phyloP scores from a whole-genome alignment of 352 stramenopile species.

The Phytophthora boehmeriae region DNA sequence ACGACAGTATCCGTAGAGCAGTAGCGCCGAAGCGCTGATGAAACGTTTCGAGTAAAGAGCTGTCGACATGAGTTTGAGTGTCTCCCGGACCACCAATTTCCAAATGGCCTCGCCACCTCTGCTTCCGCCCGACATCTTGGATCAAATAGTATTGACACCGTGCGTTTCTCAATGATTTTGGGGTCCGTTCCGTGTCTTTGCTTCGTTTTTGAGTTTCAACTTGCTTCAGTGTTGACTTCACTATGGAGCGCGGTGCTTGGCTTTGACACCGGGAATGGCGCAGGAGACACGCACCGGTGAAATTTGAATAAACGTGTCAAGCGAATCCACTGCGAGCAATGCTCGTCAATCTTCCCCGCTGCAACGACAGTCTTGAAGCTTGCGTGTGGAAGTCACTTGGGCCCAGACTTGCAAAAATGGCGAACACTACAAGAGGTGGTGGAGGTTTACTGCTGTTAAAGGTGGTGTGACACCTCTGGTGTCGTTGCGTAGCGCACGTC shows the following conservation, averaged over 20 bases:
- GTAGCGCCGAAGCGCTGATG: constrained; percentile 28
- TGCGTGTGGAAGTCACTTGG: too few species aligned
- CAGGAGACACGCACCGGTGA: constrained; percentile 7
- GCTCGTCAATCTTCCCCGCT: too few species aligned
- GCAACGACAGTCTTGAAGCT: neutral
- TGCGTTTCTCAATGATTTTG: constrained; percentile 18
- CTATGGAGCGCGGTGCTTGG: constrained; percentile 10
- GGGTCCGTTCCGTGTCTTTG: constrained; percentile 26
- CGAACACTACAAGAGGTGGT: too few species aligned
- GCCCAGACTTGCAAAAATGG: too few species aligned
- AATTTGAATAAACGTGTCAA: neutral
- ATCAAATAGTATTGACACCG: constrained; percentile 12
- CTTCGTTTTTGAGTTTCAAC: constrained; percentile 3
- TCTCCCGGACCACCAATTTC: constrained; percentile 28
- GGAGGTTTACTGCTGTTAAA: constrained; percentile 1
- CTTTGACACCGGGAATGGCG: constrained; percentile 18
- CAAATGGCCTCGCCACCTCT: constrained; percentile 27
- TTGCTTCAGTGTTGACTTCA: constrained; percentile 10
- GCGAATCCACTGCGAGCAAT: neutral
- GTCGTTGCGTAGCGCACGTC: constrained; percentile 7
- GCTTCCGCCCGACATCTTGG: constrained; percentile 7
- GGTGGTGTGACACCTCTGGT: constrained; percentile 1
- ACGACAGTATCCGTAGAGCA: constrained; percentile 43
- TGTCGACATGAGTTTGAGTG: constrained; percentile 38
- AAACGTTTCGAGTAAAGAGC: constrained; percentile 40